Evolutionary conservation across 164 flowering plant genomes (phyloP), one percentile per base, ranked within the genome.

Genomic region (Aristolochia fimbriata): DNA sequence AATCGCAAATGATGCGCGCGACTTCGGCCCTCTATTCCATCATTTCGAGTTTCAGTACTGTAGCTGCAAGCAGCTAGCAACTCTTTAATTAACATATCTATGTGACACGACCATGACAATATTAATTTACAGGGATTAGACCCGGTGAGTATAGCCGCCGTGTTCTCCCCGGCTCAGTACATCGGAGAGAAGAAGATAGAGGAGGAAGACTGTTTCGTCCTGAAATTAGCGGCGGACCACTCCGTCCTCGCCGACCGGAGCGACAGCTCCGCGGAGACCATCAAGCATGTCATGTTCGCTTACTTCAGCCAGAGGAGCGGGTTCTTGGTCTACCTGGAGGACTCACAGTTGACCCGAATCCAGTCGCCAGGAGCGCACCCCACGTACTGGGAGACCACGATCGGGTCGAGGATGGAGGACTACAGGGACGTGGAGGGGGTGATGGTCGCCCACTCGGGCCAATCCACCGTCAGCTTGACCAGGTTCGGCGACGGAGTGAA

Each of bases 81-180:
- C 52, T 25, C 33, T 22, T 54, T 6, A 54, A 23, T 54, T 54
- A 54, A 22, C 17, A 22, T 10, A 0, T n/a, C n/a, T n/a, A n/a
- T n/a, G n/a, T n/a, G n/a, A n/a, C n/a, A n/a, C n/a, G n/a, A n/a
- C n/a, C n/a, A n/a, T n/a, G n/a, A n/a, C n/a, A n/a, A n/a, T n/a
- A n/a, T n/a, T n/a, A n/a, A n/a, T n/a, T n/a, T 54, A n/a, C 57
- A 88, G 96, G 96, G 96, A 7, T 69, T 88, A 1, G 96, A 88
- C 65, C 93, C 93, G 7, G n/a, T 83, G 47, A 76, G 86, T 15
- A 67, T 84, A 63, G 73, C 96, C 31, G 66, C 73, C 21, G 77
- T 81, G 24, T 88, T 88, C 68, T 80, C 84, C 24, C 53, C 70
- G 11, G 88, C 96, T 15, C 83, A 84, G 49, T 81, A 75, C 76